These are phyloP conservation scores for Penicillium sp. DNA, from an alignment of 2,329 filamentous ascomycete species.

Conservation along the genomic window DNA sequence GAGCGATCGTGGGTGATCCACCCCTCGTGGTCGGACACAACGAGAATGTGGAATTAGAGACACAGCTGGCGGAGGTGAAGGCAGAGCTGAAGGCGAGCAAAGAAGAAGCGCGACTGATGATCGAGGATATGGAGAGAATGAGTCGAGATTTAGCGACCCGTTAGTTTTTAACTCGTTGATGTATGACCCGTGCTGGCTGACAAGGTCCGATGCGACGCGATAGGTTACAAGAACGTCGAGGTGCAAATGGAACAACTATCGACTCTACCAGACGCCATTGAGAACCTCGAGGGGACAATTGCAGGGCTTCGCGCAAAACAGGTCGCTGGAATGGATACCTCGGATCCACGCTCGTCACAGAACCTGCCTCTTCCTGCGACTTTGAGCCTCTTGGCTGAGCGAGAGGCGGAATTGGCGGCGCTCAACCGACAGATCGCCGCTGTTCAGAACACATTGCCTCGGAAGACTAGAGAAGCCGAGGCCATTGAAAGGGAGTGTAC, in stretches of 20 bases:
- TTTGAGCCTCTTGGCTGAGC: slow-evolving; percentile 38
- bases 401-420: slow-evolving; percentile 41
- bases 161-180: slow-evolving; percentile 30
- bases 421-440: slow-evolving; percentile 43
- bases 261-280: slow-evolving; percentile 52
- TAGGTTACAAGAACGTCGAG: slow-evolving; percentile 55
- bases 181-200: neutral
- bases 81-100: slow-evolving; percentile 76
- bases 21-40: slow-evolving; percentile 77
- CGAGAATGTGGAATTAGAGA: slow-evolving; percentile 77
- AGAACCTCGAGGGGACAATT: slow-evolving; percentile 52
- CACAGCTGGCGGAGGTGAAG: slow-evolving; percentile 68
- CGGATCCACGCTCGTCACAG: slow-evolving; percentile 35
- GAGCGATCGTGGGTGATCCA: slow-evolving; percentile 85
- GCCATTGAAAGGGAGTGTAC: slow-evolving; percentile 45
- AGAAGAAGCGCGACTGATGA: slow-evolving; percentile 70
- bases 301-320: slow-evolving; percentile 52
- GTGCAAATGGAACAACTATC: slow-evolving; percentile 52
- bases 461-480: slow-evolving; percentile 45
- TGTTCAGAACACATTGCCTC: slow-evolving; percentile 44
- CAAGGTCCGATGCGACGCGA: neutral
- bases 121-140: slow-evolving; percentile 68
- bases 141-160: slow-evolving; percentile 62
- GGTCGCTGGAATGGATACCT: slow-evolving; percentile 63
- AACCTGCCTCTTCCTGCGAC: slow-evolving; percentile 43